These are phyloP conservation scores for Penicillium glabrum DNA, from an alignment of 2,329 filamentous ascomycete genomes.

Conservation along the genomic window DNA sequence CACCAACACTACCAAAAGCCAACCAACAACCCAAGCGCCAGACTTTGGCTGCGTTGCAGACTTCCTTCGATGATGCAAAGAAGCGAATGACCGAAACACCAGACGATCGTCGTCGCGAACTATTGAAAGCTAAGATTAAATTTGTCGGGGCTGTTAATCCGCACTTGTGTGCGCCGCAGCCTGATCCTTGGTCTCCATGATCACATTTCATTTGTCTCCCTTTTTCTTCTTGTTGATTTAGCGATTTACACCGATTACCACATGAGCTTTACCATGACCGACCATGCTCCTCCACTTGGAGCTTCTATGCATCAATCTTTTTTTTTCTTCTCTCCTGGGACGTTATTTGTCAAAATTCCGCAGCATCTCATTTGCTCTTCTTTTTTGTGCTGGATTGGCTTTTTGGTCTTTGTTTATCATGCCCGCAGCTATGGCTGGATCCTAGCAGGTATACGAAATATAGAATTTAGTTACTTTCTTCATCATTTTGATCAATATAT, in stretches of 20 bases:
- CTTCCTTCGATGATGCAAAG: slow-evolving; percentile 30
- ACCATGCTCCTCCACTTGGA: not conserved
- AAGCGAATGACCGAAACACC: slow-evolving; percentile 34
- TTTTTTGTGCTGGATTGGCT: not conserved
- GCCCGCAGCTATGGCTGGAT: not conserved
- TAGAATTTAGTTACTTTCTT: not conserved
- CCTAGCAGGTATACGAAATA: not conserved
- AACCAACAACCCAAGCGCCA: slow-evolving; percentile 29
- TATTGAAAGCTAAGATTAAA: slow-evolving; percentile 43
- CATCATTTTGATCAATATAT: not conserved
- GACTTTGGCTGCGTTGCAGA: slow-evolving; percentile 20
- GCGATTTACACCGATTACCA: not conserved
- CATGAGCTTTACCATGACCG: not conserved
- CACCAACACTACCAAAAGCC: slow-evolving; percentile 18
- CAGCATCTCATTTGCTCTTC: not conserved
- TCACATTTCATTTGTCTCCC: not conserved
- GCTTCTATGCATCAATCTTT: not conserved
- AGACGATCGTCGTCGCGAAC: slow-evolving; percentile 36
- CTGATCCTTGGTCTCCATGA: slow-evolving; percentile 27
- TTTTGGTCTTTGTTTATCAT: not conserved
- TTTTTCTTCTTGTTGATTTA: not conserved
- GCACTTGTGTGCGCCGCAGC: slow-evolving; percentile 20
- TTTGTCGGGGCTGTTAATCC: slow-evolving; percentile 40
- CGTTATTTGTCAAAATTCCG: not conserved
- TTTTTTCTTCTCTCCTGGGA: not conserved